A percentile compares a stretch with the other conserved stretches of the same genome.
phyloP scores from a whole-genome alignment of 2,329 filamentous ascomycete genomes.

The Penicillium occitanis region DNA sequence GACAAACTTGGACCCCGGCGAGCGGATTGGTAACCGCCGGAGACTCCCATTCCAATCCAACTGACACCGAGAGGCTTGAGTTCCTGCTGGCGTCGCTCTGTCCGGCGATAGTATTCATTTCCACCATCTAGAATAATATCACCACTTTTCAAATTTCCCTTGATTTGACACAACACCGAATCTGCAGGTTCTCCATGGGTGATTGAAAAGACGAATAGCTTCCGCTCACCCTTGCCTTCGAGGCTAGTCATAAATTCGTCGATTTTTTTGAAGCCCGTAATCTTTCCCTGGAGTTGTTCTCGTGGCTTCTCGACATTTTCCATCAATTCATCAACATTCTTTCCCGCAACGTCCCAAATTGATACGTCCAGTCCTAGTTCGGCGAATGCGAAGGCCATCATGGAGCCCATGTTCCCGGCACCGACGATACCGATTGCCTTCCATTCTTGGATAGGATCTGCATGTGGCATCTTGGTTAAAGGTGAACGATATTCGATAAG shows the following conservation, averaged over 20 bases:
- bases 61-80: slow-evolving; percentile 58
- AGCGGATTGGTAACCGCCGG: slow-evolving; percentile 68
- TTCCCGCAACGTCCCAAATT: slow-evolving; percentile 38
- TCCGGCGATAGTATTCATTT: slow-evolving; percentile 67
- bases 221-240: slow-evolving; percentile 32
- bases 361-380: slow-evolving; percentile 42
- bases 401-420: slow-evolving; percentile 45
- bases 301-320: slow-evolving; percentile 25
- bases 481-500: not conserved
- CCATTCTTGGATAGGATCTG: slow-evolving; percentile 31
- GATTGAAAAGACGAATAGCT: slow-evolving; percentile 44
- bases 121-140: slow-evolving; percentile 69
- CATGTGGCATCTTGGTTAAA: slow-evolving; percentile 15
- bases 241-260: slow-evolving; percentile 38
- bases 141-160: slow-evolving; percentile 55
- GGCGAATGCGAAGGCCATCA: slow-evolving; percentile 45
- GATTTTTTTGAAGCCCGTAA: slow-evolving; percentile 37
- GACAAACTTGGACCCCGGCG: slow-evolving; percentile 66
- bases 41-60: slow-evolving; percentile 68
- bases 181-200: slow-evolving; percentile 43
- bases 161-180: slow-evolving; percentile 40
- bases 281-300: slow-evolving; percentile 31
- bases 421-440: slow-evolving; percentile 43
- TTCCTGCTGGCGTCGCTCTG: slow-evolving; percentile 61
- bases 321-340: slow-evolving; percentile 37